These are phyloP conservation scores for Omphalea diandra DNA, from an alignment of 441 rosid species.

Conservation along the genomic window DNA sequence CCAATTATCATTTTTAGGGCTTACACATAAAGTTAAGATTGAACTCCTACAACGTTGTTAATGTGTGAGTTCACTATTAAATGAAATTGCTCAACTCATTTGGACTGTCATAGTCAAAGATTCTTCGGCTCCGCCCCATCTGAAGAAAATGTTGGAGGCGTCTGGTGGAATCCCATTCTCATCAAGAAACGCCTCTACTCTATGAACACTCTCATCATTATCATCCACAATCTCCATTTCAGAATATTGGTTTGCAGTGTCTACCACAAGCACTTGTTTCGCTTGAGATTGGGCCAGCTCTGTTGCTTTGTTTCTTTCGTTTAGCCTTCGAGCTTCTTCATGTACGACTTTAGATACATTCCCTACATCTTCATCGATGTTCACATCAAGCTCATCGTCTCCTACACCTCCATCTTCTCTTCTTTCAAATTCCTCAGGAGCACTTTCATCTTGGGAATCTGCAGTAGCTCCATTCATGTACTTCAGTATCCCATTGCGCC, in stretches of 20 bases:
- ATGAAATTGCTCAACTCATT: neutral
- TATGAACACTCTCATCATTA: neutral
- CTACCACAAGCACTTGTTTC: no score
- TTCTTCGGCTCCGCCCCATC: neutral
- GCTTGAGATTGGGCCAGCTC: neutral
- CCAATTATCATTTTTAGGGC: no score
- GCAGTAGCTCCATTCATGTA: neutral
- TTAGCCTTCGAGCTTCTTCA: neutral
- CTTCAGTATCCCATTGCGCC: slow-evolving; percentile 4
- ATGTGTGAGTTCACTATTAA: no score
- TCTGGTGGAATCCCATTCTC: slow-evolving; percentile 21
- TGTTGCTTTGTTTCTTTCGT: neutral
- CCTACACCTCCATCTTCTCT: neutral
- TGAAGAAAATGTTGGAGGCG: neutral
- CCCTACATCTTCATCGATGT: neutral
- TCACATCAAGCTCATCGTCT: slow-evolving; percentile 4
- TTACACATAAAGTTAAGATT: no score
- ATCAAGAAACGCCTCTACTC: slow-evolving; percentile 10
- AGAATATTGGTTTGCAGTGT: neutral
- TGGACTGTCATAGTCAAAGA: neutral
- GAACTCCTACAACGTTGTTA: neutral
- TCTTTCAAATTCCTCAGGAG: neutral
- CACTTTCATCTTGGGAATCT: neutral
- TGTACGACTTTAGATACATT: neutral
- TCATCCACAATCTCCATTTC: neutral